Conservation (phyloP, 2,329 filamentous ascomycete species). For the Penicillium frequentans region DNA sequence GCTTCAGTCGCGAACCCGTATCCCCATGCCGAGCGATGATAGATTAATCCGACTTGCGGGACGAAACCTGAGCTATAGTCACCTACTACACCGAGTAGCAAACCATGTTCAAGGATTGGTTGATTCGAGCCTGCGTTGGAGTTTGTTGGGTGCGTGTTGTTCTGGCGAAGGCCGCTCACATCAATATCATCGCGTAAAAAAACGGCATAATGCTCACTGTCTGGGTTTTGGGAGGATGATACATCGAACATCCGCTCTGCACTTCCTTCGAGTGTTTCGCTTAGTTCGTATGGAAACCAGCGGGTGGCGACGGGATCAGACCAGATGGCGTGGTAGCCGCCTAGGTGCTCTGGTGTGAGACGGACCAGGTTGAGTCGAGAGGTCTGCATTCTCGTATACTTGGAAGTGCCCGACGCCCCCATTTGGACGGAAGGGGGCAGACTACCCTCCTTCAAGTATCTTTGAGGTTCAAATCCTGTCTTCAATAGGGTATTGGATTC, state of each 20-base stretch:
- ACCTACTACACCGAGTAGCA: conserved; percentile 13
- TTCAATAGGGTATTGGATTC: no score
- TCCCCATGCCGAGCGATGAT: conserved; percentile 16
- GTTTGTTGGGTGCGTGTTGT: neutral
- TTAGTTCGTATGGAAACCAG: conserved; percentile 17
- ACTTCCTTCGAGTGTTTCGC: conserved; percentile 10
- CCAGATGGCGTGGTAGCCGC: conserved; percentile 17
- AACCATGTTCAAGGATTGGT: conserved; percentile 2
- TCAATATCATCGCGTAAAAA: conserved; percentile 9
- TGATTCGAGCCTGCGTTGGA: neutral
- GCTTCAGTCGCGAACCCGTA: conserved; percentile 17
- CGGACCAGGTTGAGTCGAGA: conserved; percentile 13
- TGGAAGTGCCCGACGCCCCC: no score
- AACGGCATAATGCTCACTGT: conserved; percentile 16
- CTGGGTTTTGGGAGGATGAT: conserved; percentile 2
- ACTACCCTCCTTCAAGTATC: no score
- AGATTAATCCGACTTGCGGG: conserved; percentile 15
- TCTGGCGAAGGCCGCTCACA: neutral
- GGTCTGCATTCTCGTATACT: conserved; percentile 1
- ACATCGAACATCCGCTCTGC: conserved; percentile 15
- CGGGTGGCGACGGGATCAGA: conserved; percentile 16
- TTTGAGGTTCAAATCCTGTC: no score
- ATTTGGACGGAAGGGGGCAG: no score
- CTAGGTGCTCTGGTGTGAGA: conserved; percentile 8
- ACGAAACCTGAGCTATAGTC: conserved; percentile 8